These are phyloP conservation scores for Pseudocohnilembus persalinus DNA, from an alignment of 169 alveolate species.

Conservation along the genomic window DNA sequence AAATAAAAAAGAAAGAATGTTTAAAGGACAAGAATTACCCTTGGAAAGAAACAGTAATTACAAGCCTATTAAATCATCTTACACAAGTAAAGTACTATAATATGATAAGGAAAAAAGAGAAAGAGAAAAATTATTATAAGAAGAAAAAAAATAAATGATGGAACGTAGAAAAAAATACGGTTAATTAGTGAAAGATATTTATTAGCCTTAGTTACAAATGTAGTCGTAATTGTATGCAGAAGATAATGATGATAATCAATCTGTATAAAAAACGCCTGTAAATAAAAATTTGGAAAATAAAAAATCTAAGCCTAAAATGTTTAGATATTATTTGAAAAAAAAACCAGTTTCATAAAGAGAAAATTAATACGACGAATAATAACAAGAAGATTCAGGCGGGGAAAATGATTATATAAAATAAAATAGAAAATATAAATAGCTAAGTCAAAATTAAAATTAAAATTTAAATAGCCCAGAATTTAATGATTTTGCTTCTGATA, in stretches of 20 bases:
- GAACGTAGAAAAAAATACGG: background rate
- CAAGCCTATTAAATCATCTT: background rate
- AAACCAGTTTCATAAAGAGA: background rate
- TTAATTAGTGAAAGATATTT: background rate
- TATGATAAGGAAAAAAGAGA: background rate
- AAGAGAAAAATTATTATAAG: background rate
- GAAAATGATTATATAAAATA: no score
- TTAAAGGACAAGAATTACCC: background rate
- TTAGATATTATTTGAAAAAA: background rate
- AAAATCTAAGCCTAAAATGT: background rate
- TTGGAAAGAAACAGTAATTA: background rate
- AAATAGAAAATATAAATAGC: no score
- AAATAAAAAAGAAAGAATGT: background rate
- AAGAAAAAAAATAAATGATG: background rate
- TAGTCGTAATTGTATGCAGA: no score
- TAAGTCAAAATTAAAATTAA: background rate
- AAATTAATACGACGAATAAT: background rate
- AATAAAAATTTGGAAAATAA: background rate
- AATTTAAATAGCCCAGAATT: no score
- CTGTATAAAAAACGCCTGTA: no score
- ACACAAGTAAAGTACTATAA: background rate
- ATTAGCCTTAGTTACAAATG: background rate
- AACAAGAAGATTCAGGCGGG: background rate
- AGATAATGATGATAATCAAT: background rate
- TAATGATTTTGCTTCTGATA: no score